These are phyloP conservation scores for Ustilago trichophora DNA, from an alignment of 1,284 basidiomycete species.

Conservation along the genomic window DNA sequence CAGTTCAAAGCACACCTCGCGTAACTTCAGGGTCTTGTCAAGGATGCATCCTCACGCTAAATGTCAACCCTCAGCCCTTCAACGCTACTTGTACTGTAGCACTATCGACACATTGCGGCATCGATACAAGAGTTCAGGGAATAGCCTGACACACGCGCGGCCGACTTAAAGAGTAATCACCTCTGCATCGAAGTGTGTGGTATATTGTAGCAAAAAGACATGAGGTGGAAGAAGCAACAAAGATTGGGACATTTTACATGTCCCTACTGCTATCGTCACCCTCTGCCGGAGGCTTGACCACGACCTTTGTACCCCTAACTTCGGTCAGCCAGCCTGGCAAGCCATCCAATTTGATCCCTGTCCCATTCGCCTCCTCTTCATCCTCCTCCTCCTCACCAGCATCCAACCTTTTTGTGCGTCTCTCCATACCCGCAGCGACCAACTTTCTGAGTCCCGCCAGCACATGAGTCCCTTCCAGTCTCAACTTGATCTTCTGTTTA, in stretches of 20 bases:
- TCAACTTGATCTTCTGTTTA: conserved; percentile 37
- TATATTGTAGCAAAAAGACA: no score
- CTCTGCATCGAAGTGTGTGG: no score
- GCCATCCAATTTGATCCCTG: conserved; percentile 22
- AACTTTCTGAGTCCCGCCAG: conserved; percentile 49
- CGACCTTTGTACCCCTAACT: conserved; percentile 48
- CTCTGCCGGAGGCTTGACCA: conserved; percentile 23
- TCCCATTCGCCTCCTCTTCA: conserved; percentile 4
- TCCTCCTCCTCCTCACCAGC: conserved; percentile 18
- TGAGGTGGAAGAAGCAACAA: no score
- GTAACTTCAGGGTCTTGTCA: no score
- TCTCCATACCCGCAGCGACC: conserved; percentile 46
- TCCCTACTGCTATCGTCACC: conserved; percentile 39
- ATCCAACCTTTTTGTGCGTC: conserved; percentile 26
- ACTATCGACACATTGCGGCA: neutral
- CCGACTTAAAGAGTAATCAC: no score
- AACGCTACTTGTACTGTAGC: no score
- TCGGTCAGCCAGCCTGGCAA: conserved; percentile 53
- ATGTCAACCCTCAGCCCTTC: no score
- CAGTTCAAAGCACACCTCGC: no score
- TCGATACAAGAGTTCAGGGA: no score
- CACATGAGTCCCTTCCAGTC: conserved; percentile 52
- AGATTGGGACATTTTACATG: no score
- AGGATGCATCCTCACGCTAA: no score
- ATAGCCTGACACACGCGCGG: no score